Conservation (phyloP, 305 asterid species). For the Nicotiana rustica region DNA sequence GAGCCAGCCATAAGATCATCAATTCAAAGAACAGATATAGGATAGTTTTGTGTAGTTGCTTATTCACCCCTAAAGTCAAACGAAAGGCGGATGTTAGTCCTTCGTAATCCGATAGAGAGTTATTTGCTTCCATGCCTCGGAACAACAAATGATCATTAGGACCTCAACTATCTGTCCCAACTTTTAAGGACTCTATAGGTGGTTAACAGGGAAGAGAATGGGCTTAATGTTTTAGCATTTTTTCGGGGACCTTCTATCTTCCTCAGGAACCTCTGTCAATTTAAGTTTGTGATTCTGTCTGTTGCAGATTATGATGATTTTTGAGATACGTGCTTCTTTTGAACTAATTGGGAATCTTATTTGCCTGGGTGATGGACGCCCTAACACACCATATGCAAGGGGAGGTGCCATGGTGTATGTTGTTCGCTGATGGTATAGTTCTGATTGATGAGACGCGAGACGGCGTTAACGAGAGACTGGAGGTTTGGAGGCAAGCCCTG, state of each 20-base stretch:
- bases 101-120: background rate
- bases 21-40: conserved; percentile 2
- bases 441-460: too few relatives aligned
- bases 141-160: background rate
- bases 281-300: conserved; percentile 1
- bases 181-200: background rate
- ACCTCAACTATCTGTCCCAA: conserved; percentile 11
- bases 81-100: background rate
- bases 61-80: background rate
- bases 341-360: background rate
- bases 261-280: background rate
- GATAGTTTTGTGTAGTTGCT: conserved; percentile 13
- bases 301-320: background rate
- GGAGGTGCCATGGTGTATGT: too few relatives aligned
- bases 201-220: conserved; percentile 10
- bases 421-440: too few relatives aligned
- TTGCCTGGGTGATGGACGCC: too few relatives aligned
- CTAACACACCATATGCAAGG: too few relatives aligned
- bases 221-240: conserved; percentile 5
- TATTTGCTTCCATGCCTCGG: background rate
- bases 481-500: too few relatives aligned
- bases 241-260: background rate
- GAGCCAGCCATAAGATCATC: background rate
- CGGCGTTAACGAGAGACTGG: too few relatives aligned
- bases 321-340: background rate